phyloP scores from a whole-genome alignment of 2,329 filamentous ascomycete genomes.

The Diplodia seriata region DNA sequence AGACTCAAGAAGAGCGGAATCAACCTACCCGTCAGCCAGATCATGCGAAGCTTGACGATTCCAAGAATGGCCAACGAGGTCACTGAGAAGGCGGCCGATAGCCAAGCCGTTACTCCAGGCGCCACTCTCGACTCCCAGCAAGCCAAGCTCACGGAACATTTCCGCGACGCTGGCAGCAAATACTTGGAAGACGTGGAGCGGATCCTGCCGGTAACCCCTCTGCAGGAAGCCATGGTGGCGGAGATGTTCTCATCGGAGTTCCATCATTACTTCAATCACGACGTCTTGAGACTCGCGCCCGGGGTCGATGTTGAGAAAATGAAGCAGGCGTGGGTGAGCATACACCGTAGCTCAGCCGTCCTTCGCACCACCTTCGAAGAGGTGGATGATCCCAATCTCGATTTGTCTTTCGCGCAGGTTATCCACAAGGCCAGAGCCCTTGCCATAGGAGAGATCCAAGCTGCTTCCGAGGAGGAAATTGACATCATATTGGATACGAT shows the following conservation, averaged over 20 bases:
- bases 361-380: slow-evolving; percentile 76
- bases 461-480: slow-evolving; percentile 41
- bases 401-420: slow-evolving; percentile 64
- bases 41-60: slow-evolving; percentile 77
- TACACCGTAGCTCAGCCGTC: slow-evolving; percentile 70
- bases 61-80: slow-evolving; percentile 59
- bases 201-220: slow-evolving; percentile 76
- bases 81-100: slow-evolving; percentile 26
- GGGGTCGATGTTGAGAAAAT: slow-evolving; percentile 64
- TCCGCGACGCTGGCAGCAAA: slow-evolving; percentile 42
- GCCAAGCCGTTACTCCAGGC: slow-evolving; percentile 27
- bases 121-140: slow-evolving; percentile 38
- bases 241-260: slow-evolving; percentile 81
- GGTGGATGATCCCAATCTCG: slow-evolving; percentile 66
- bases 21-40: slow-evolving; percentile 71
- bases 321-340: slow-evolving; percentile 65
- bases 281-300: slow-evolving; percentile 68
- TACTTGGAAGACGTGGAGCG: slow-evolving; percentile 58
- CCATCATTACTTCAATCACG: slow-evolving; percentile 83
- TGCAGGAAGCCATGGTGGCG: slow-evolving; percentile 86
- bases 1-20: slow-evolving; percentile 69
- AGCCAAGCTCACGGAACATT: slow-evolving; percentile 47
- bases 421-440: slow-evolving; percentile 49
- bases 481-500: slow-evolving; percentile 42
- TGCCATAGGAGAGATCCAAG: slow-evolving; percentile 45